A percentile compares a stretch with the other conserved stretches of the same genome.
These are phyloP conservation scores for Falciphora oryzae DNA, from an alignment of 2,329 filamentous ascomycete genomes.

Conservation along the genomic window DNA sequence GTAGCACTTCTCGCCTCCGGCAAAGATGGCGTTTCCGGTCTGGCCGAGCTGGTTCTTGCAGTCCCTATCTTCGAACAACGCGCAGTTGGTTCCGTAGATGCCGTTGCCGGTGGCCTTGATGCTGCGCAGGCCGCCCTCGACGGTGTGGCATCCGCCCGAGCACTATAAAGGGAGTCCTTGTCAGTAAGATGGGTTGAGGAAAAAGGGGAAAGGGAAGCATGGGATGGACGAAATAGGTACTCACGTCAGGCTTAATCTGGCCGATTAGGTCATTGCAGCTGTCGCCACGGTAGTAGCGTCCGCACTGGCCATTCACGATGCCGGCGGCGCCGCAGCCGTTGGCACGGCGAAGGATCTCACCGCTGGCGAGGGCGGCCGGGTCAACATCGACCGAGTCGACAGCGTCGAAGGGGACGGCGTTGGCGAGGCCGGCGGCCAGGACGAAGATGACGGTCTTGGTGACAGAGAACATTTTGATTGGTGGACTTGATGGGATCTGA, in stretches of 20 bases:
- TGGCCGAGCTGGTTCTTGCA: slow-evolving; percentile 6
- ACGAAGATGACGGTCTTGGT: background rate
- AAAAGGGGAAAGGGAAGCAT: background rate
- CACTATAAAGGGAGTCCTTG: background rate
- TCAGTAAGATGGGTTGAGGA: background rate
- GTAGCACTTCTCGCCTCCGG: slow-evolving; percentile 8
- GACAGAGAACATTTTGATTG: slow-evolving; percentile 3
- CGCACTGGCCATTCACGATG: slow-evolving; percentile 13
- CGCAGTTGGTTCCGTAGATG: slow-evolving; percentile 9
- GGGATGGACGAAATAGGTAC: background rate
- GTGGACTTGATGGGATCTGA: background rate
- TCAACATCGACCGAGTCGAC: background rate
- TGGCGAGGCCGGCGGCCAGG: slow-evolving; percentile 2
- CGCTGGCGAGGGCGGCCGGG: background rate
- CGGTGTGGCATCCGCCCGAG: slow-evolving; percentile 8
- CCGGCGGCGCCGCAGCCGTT: slow-evolving; percentile 11
- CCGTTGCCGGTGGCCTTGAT: slow-evolving; percentile 7
- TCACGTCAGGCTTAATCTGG: background rate
- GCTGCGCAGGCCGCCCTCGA: slow-evolving; percentile 7
- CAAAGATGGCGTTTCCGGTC: slow-evolving; percentile 11
- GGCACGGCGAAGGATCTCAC: slow-evolving; percentile 8
- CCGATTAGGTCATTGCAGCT: slow-evolving; percentile 5
- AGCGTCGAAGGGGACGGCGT: background rate
- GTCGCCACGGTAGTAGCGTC: slow-evolving; percentile 11
- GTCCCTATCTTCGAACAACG: slow-evolving; percentile 13